These are phyloP conservation scores for Hypoxylon rickii DNA, from an alignment of 495 filamentous ascomycete species.

Conservation along the genomic window DNA sequence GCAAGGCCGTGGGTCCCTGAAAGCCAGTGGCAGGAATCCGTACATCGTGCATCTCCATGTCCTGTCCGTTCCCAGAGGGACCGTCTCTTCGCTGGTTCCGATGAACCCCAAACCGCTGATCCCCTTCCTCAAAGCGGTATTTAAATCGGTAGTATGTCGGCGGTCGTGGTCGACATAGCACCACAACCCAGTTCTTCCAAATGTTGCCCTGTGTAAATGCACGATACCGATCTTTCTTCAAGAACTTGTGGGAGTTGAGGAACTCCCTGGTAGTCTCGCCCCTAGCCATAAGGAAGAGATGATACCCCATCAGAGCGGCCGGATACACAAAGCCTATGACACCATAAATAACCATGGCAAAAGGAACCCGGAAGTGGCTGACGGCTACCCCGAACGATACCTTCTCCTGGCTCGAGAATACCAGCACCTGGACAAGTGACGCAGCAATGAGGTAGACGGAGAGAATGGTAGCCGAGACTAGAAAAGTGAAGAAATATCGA, in stretches of 20 bases:
- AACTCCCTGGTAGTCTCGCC: slow-evolving; percentile 97
- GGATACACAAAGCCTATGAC: slow-evolving; percentile 78
- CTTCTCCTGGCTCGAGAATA: slow-evolving; percentile 64
- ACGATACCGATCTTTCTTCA: slow-evolving; percentile 85
- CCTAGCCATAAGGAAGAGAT: slow-evolving; percentile 84
- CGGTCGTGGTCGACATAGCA: slow-evolving; percentile 80
- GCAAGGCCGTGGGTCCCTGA: slow-evolving; percentile 41
- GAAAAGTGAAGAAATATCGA: slow-evolving; percentile 94
- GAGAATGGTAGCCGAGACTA: slow-evolving; percentile 74
- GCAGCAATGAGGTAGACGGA: slow-evolving; percentile 75
- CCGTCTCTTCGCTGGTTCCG: slow-evolving; percentile 19
- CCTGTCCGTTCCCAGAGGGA: slow-evolving; percentile 18
- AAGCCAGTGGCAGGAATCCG: slow-evolving; percentile 33
- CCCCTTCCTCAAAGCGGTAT: slow-evolving; percentile 71
- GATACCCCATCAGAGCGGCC: slow-evolving; percentile 80
- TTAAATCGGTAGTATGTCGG: slow-evolving; percentile 94
- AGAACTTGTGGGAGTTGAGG: slow-evolving; percentile 92
- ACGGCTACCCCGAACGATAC: slow-evolving; percentile 71
- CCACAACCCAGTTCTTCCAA: slow-evolving; percentile 78
- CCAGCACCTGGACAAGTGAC: slow-evolving; percentile 76
- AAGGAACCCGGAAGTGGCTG: slow-evolving; percentile 72
- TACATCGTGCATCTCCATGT: slow-evolving; percentile 54
- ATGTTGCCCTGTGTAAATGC: slow-evolving; percentile 83
- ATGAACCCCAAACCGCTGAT: slow-evolving; percentile 71
- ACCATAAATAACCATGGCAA: slow-evolving; percentile 87